A percentile compares a stretch with the other conserved stretches of the same genome.
These are phyloP conservation scores for Eimeria acervulina DNA, from an alignment of 169 alveolate species.

Conservation along the genomic window DNA sequence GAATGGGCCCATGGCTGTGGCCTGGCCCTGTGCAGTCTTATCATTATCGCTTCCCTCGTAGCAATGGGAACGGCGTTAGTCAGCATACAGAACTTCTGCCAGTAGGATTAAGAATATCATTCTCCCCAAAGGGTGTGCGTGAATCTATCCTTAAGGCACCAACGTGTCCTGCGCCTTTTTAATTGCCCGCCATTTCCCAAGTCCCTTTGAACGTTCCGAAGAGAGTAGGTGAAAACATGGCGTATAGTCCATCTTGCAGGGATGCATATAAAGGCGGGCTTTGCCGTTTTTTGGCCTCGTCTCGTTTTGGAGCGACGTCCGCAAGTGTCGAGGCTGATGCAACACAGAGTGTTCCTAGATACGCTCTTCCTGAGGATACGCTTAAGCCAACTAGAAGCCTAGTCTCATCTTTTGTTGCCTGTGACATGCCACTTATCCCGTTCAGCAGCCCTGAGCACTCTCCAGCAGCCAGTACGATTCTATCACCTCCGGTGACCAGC, in stretches of 20 bases:
- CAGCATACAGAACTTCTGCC: neutral
- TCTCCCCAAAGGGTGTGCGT: slow-evolving; percentile 10
- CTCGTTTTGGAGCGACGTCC: slow-evolving; percentile 66
- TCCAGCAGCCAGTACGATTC: slow-evolving; percentile 52
- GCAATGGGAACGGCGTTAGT: neutral
- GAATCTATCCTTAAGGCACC: neutral
- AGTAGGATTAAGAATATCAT: neutral
- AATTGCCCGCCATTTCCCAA: neutral
- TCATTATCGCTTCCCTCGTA: neutral
- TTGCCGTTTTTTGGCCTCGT: slow-evolving; percentile 13
- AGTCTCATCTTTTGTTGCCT: slow-evolving; percentile 12
- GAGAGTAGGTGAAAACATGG: slow-evolving; percentile 4
- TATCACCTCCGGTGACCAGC: slow-evolving; percentile 6
- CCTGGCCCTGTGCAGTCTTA: neutral
- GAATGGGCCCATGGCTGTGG: neutral
- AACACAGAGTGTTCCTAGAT: neutral
- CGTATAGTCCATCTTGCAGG: slow-evolving; percentile 25
- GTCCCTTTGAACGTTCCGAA: neutral
- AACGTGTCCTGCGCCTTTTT: slow-evolving; percentile 4
- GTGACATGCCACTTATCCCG: slow-evolving; percentile 55
- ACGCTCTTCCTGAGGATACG: slow-evolving; percentile 20
- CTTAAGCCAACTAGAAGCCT: neutral
- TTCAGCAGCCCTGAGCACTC: slow-evolving; percentile 75
- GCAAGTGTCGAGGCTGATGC: slow-evolving; percentile 77
- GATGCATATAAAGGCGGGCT: slow-evolving; percentile 7